Evolutionary conservation across 257 asterid genomes (phyloP).

Genomic region (Scutellaria baicalensis): DNA sequence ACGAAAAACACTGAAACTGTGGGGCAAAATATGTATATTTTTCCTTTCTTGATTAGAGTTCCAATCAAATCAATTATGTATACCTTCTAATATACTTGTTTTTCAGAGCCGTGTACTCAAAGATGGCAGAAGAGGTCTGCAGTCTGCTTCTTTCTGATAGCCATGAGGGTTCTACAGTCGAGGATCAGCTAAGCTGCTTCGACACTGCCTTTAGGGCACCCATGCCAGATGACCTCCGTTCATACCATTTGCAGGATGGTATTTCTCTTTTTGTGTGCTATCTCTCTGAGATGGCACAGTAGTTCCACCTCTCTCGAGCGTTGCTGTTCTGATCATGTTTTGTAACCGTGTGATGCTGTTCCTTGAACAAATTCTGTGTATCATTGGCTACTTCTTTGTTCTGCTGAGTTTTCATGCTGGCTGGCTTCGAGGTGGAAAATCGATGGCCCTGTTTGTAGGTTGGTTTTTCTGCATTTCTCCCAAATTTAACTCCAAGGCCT

Average conservation of each 20-base stretch:
- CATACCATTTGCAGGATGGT: slow-evolving; percentile 77
- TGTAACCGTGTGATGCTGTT: neutral
- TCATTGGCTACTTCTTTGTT: neutral
- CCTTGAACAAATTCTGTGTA: neutral
- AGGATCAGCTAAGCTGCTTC: slow-evolving; percentile 63
- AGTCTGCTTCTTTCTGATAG: slow-evolving; percentile 59
- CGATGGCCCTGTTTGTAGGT: slow-evolving; percentile 11
- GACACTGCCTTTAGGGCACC: slow-evolving; percentile 65
- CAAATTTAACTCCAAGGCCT: neutral
- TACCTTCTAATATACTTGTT: slow-evolving; percentile 8
- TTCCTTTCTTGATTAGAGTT: neutral
- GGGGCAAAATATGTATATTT: too few species aligned
- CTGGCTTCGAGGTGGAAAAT: slow-evolving; percentile 1
- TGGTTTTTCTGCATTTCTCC: neutral
- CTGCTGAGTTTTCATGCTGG: neutral
- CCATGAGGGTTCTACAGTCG: slow-evolving; percentile 35
- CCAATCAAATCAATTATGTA: neutral
- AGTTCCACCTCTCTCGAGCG: neutral
- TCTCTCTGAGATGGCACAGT: slow-evolving; percentile 50
- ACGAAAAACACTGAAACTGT: neutral
- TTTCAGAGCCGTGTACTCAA: slow-evolving; percentile 75
- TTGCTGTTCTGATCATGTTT: neutral
- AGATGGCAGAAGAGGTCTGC: slow-evolving; percentile 90
- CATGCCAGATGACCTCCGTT: slow-evolving; percentile 66
- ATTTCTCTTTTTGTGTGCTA: slow-evolving; percentile 50